Evolutionary conservation across 208 protist species (phyloP).

Genomic region (Leishmania aethiopica): DNA sequence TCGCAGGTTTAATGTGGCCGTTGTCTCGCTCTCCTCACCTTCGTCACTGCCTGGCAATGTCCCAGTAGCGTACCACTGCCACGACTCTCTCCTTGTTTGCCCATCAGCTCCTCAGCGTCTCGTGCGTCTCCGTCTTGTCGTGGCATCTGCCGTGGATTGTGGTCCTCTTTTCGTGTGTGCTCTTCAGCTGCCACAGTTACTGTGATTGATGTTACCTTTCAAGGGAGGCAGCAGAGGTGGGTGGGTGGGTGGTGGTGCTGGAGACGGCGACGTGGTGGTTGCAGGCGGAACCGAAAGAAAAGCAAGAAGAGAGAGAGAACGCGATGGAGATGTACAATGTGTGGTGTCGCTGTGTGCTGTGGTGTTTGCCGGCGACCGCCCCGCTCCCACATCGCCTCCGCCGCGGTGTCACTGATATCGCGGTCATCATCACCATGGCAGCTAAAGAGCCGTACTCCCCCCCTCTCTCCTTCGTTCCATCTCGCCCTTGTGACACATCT

Average conservation of each 20-base stretch:
- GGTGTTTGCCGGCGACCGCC: background rate
- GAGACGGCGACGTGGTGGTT: background rate
- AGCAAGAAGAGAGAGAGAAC: background rate
- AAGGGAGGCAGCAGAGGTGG: background rate
- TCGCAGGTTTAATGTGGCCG: background rate
- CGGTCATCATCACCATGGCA: background rate
- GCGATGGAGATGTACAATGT: background rate
- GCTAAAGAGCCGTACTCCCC: background rate
- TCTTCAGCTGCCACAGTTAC: background rate
- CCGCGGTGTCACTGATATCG: background rate
- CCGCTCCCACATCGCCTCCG: background rate
- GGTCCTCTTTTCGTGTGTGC: background rate
- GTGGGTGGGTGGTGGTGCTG: background rate
- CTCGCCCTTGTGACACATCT: constrained; percentile 2
- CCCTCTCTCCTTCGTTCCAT: constrained; percentile 2
- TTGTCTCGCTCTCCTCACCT: background rate
- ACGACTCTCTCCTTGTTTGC: background rate
- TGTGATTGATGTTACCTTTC: background rate
- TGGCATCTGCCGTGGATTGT: background rate
- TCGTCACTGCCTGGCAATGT: background rate
- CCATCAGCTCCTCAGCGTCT: background rate
- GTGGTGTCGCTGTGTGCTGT: background rate
- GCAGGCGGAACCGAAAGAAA: background rate
- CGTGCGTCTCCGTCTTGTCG: background rate
- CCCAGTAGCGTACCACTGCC: background rate